phyloP scores from a whole-genome alignment of 176 grass and related monocot species.

The Areca catechu region DNA sequence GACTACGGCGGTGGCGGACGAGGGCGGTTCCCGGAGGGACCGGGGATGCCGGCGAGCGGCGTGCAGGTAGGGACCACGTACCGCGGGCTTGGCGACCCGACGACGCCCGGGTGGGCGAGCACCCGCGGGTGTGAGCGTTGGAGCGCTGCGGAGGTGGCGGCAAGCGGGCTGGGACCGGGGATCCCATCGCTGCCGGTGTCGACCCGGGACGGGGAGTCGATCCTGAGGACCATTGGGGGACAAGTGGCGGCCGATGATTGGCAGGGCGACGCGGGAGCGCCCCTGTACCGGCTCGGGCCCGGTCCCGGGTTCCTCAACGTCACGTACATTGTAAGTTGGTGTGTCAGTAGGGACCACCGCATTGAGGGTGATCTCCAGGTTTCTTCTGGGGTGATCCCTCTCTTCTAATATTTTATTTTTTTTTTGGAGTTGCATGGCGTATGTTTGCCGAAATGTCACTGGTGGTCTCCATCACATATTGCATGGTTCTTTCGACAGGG shows the following conservation, averaged over 20 bases:
- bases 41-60: slow-evolving; percentile 65
- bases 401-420: background rate
- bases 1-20: slow-evolving; percentile 41
- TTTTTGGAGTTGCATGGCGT: background rate
- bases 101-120: slow-evolving; percentile 69
- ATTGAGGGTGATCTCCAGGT: too few relatives aligned
- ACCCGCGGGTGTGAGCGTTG: slow-evolving; percentile 50
- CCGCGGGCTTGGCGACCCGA: slow-evolving; percentile 55
- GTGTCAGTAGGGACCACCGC: too few relatives aligned
- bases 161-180: slow-evolving; percentile 44
- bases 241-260: slow-evolving; percentile 59
- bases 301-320: slow-evolving; percentile 69
- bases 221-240: slow-evolving; percentile 44
- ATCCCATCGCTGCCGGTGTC: slow-evolving; percentile 83
- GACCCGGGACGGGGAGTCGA: slow-evolving; percentile 51
- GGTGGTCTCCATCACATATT: too few relatives aligned
- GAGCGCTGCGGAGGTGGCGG: slow-evolving; percentile 41
- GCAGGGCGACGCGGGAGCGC: slow-evolving; percentile 44
- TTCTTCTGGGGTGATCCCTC: too few relatives aligned
- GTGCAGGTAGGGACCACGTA: slow-evolving; percentile 73
- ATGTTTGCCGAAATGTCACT: too few relatives aligned
- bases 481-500: background rate
- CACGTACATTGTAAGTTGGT: slow-evolving; percentile 40
- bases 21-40: slow-evolving; percentile 44
- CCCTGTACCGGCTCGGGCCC: slow-evolving; percentile 52